Evolutionary conservation across 139 green algal genomes (phyloP).

Genomic region (Chlamydomonas urium): DNA sequence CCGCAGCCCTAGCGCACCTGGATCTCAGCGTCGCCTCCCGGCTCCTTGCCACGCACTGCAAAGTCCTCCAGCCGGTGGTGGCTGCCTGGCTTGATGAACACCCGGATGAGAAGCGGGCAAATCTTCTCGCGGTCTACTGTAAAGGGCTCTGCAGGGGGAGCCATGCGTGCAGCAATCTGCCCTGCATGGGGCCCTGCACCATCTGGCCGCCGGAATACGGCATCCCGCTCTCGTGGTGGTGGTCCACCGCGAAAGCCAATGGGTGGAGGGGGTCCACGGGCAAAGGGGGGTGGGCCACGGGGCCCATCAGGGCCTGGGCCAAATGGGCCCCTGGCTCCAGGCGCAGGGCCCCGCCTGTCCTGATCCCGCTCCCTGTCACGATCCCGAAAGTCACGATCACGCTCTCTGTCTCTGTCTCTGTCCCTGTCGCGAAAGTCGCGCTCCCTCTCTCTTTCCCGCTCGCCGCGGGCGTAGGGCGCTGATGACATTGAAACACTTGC

Average conservation of each 20-base stretch:
- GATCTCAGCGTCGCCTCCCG: neutral
- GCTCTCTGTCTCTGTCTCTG: no score
- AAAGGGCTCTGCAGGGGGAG: neutral
- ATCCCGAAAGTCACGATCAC: no score
- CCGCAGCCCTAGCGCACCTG: no score
- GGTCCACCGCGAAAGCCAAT: no score
- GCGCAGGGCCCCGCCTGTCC: no score
- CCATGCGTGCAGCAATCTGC: neutral
- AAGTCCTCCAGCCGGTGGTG: constrained; percentile 78
- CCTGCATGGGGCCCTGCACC: neutral
- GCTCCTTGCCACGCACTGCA: constrained; percentile 21
- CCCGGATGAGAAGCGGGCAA: constrained; percentile 80
- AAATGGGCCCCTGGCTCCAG: neutral
- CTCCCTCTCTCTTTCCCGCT: no score
- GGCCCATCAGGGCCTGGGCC: neutral
- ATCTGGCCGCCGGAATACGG: no score
- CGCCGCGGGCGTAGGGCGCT: no score
- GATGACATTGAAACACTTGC: no score
- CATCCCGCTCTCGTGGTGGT: neutral
- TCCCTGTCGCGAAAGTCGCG: no score
- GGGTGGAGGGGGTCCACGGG: no score
- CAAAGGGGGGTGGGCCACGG: neutral
- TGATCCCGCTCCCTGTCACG: no score
- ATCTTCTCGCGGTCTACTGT: constrained; percentile 46
- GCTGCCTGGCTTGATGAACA: constrained; percentile 66